phyloP scores from a whole-genome alignment of 2,329 filamentous ascomycete genomes.

The Fusarium lateritium region DNA sequence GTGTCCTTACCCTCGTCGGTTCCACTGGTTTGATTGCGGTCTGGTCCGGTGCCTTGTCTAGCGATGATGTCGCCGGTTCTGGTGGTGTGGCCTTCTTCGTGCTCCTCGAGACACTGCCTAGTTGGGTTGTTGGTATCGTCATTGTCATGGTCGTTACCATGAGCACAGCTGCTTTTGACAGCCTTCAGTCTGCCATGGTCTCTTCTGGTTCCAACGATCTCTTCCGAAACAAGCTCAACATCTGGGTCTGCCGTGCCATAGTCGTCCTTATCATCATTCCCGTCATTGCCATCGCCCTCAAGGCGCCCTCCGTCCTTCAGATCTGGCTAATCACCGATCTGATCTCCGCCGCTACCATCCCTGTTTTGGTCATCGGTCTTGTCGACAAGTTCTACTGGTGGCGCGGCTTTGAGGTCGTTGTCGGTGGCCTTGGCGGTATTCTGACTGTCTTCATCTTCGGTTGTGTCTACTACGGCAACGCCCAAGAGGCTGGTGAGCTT shows the following conservation, averaged over 20 bases:
- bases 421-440: conserved; percentile 83
- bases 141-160: conserved; percentile 85
- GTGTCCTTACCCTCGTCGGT: conserved; percentile 81
- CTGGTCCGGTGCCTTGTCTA: conserved; percentile 80
- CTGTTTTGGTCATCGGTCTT: conserved; percentile 81
- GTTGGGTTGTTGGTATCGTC: conserved; percentile 86
- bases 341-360: conserved; percentile 82
- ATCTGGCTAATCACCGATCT: conserved; percentile 89
- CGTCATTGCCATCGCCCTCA: conserved; percentile 80
- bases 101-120: conserved; percentile 78
- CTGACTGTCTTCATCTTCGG: conserved; percentile 87
- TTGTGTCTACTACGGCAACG: conserved; percentile 81
- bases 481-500: conserved; percentile 73
- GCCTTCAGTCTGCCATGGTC: conserved; percentile 86
- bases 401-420: conserved; percentile 85
- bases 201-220: conserved; percentile 88
- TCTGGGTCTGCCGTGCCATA: conserved; percentile 78
- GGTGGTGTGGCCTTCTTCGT: conserved; percentile 82
- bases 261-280: conserved; percentile 83
- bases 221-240: conserved; percentile 84
- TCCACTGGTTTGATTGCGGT: conserved; percentile 80
- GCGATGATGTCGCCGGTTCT: conserved; percentile 68
- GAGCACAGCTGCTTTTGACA: conserved; percentile 84
- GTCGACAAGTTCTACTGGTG: conserved; percentile 80
- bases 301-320: conserved; percentile 80